Evolutionary conservation across 441 rosid genomes (phyloP), one percentile per base, ranked within the genome.

Genomic region (Pelargonium fulgidum): DNA sequence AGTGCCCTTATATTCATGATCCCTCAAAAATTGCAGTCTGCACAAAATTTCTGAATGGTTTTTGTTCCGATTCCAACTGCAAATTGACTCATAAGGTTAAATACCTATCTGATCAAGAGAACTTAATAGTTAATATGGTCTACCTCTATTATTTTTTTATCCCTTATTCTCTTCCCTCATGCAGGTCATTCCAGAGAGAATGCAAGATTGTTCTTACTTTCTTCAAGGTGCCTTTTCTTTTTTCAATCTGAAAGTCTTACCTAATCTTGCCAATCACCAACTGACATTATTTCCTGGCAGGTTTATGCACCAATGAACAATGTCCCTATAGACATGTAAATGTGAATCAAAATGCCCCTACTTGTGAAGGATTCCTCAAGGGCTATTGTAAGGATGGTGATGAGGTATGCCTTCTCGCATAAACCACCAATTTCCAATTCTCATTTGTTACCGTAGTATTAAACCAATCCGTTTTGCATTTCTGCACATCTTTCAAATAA

Each of bases 181-280:
- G 81, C 89, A 92, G 99, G 87, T 94, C 81, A 90, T 94, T 81
- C 99, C 98, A 16, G 97, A 94, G 73, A 84, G 98, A 80, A 94
- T 94, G 99, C 99, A 96, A 6, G 99, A 92, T 76, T 94, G 99
- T 73, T 94, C 97, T 69, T 94, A 84, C 81, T 94, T 81, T 82
- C 68, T 89, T 85, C 99, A 87, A 90, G 99, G 99, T 91, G 69
- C 64, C 47, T 52, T 58, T 61, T 67, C 50, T 44, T n/a, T 65
- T 68, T 24, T 68, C 72, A 12, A 66, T 33, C 65, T 56, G n/a
- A 64, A 65, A 76, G 13, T 63, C 72, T 29, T 65, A 69, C 67
- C 68, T 16, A 56, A 16, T 64, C 62, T 29, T 45, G 9, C 19
- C 7, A 47, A 61, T 14, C 9, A 64, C 56, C 65, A 45, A 72